These are phyloP conservation scores for Metschnikowia baotianmanensis DNA, from an alignment of 805 yeast species.

Conservation along the genomic window DNA sequence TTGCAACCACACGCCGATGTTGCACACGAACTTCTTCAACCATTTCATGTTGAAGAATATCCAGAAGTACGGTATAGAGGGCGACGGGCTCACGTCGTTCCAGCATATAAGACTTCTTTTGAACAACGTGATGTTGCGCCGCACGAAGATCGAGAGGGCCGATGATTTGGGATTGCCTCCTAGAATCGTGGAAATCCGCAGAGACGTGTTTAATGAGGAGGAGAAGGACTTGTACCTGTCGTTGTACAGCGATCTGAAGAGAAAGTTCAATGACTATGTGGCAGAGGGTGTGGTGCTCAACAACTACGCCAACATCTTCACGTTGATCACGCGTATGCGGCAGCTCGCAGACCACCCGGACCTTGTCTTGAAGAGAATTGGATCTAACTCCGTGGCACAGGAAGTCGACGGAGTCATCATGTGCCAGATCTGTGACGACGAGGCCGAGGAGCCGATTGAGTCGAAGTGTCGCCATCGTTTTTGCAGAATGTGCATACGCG, in stretches of 20 bases:
- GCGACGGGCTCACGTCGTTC: conserved; percentile 79
- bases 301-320: conserved; percentile 95
- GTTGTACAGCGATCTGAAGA: conserved; percentile 78
- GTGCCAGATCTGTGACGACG: conserved; percentile 95
- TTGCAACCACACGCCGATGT: conserved; percentile 93
- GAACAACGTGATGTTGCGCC: conserved; percentile 81
- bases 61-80: conserved; percentile 78
- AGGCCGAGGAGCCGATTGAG: conserved; percentile 96
- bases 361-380: conserved; percentile 73
- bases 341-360: conserved; percentile 99
- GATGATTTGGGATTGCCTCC: conserved; percentile 98
- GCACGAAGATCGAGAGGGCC: conserved; percentile 95
- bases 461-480: conserved; percentile 92
- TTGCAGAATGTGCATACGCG: conserved; percentile 89
- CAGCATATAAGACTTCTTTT: conserved; percentile 70
- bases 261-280: conserved; percentile 89
- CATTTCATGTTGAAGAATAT: conserved; percentile 94
- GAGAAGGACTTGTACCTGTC: conserved; percentile 91
- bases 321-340: conserved; percentile 94
- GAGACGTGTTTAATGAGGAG: conserved; percentile 88
- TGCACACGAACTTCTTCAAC: conserved; percentile 92
- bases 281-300: conserved; percentile 95
- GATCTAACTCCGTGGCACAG: conserved; percentile 32
- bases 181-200: conserved; percentile 82
- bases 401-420: conserved; percentile 58